Evolutionary conservation across 2,329 filamentous ascomycete genomes (phyloP), one percentile per base, ranked within the genome.

Genomic region (Cytospora piceae): DNA sequence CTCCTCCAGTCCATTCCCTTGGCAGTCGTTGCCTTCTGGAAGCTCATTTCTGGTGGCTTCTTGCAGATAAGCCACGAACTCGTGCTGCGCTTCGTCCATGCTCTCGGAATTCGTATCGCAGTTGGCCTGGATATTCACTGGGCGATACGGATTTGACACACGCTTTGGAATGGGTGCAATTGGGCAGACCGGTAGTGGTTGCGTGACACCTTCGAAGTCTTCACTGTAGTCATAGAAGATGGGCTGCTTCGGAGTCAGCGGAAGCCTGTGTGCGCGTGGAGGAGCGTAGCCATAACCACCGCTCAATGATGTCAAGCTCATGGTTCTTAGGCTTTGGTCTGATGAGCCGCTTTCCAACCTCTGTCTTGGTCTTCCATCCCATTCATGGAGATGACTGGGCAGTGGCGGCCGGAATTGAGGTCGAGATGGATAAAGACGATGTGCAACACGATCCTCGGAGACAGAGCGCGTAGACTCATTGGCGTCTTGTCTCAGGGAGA

Each of bases 201-300:
- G 60, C 11, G 60, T 31, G 6, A 57, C 68, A 54, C 72, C 75
- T 22, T 83, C 80, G 60, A 85, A 85, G 3, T 78, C 80, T 68
- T 85, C 83, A 22, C 77, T 81, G 70, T 85, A 85, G 70, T 85
- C 83, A 67, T 85, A 85, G 70, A 84, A 85, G 49, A 80, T 76
- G 53, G 80, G 75, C 65, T 77, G 71, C 42, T 70, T 64, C 55
- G 74, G 69, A 63, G 73, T 32, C 64, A 66, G 61, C 64, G 68
- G 49, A 67, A 68, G 58, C 27, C 70, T 64, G 64, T 71, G 58
- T 54, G 64, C n/a, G 29, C 42, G 57, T 66, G 75, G 73, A 4
- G 70, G 73, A 39, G 69, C 69, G 24, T 70, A 73, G 52, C 73
- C 74, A 61, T 85, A 83, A 77, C 83, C 81, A 65, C 83, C 80